Conservation (phyloP, 495 filamentous ascomycete genomes). For the Penicillium robsamsonii region DNA sequence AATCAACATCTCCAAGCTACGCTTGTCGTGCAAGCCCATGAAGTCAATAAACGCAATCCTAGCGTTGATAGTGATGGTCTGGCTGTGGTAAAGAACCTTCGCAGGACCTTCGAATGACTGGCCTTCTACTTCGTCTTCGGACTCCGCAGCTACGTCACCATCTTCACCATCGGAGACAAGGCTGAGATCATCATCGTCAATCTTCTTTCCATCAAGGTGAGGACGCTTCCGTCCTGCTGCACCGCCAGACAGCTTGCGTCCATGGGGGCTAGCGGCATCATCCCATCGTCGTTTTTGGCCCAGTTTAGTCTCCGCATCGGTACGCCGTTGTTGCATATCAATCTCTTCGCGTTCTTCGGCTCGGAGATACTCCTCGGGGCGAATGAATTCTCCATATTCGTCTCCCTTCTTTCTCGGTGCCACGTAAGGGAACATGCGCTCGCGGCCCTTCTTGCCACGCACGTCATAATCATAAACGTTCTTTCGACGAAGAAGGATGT, state of each 20-base stretch:
- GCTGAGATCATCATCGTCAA: constrained; percentile 41
- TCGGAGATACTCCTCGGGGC: constrained; percentile 89
- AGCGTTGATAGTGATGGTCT: constrained; percentile 63
- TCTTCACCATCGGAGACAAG: constrained; percentile 42
- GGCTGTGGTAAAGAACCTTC: constrained; percentile 62
- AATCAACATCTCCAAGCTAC: constrained; percentile 89
- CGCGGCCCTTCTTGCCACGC: constrained; percentile 86
- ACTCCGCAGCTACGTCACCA: constrained; percentile 47
- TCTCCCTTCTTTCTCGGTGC: constrained; percentile 76
- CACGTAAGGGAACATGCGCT: constrained; percentile 88
- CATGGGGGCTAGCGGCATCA: constrained; percentile 52
- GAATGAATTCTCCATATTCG: constrained; percentile 89
- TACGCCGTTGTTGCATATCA: constrained; percentile 55
- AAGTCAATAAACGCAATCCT: constrained; percentile 88
- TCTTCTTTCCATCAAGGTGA: constrained; percentile 46
- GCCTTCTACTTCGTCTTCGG: constrained; percentile 48
- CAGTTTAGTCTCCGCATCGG: constrained; percentile 60
- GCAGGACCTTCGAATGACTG: constrained; percentile 63
- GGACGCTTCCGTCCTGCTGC: constrained; percentile 43
- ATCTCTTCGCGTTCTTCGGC: constrained; percentile 88
- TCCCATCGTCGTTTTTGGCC: constrained; percentile 96
- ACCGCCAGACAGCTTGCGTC: constrained; percentile 35
- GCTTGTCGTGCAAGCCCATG: constrained; percentile 86
- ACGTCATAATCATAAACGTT: constrained; percentile 90
- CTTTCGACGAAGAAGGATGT: constrained; percentile 83